Percentiles rank a stretch among this genome's conserved stretches.
These are phyloP conservation scores for Waltiozyma sp. DNA, from an alignment of 1,139 yeast genomes.

Conservation along the genomic window DNA sequence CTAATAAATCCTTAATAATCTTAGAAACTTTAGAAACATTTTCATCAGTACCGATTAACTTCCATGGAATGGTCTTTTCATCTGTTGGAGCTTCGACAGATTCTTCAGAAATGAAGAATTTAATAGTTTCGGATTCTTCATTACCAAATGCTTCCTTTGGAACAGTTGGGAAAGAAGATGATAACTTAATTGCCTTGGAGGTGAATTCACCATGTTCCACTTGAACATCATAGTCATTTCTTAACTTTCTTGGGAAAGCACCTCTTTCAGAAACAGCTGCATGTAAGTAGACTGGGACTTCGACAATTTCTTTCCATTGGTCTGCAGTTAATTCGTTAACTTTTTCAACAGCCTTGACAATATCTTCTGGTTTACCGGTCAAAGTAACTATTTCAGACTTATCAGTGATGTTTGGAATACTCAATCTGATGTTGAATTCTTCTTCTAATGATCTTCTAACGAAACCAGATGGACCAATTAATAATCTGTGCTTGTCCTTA, in stretches of 20 bases:
- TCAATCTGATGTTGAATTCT: slow-evolving; percentile 52
- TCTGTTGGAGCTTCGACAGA: slow-evolving; percentile 9
- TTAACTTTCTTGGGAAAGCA: slow-evolving; percentile 46
- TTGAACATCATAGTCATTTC: slow-evolving; percentile 43
- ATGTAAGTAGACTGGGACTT: slow-evolving; percentile 49
- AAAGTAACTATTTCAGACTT: slow-evolving; percentile 32
- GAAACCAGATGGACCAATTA: slow-evolving; percentile 78
- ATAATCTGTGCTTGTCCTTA: slow-evolving; percentile 61
- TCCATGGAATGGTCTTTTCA: slow-evolving; percentile 43
- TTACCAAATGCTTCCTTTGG: slow-evolving; percentile 41
- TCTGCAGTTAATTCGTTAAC: slow-evolving; percentile 39
- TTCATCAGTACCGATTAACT: slow-evolving; percentile 33
- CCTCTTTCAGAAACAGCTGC: slow-evolving; percentile 62
- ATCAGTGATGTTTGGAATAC: slow-evolving; percentile 55
- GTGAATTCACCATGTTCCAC: slow-evolving; percentile 48
- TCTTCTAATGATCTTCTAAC: slow-evolving; percentile 65
- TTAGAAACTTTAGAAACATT: slow-evolving; percentile 23
- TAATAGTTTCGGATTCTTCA: slow-evolving; percentile 27
- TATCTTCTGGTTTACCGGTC: slow-evolving; percentile 51
- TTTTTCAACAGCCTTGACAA: slow-evolving; percentile 46
- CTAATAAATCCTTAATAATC: slow-evolving; percentile 23
- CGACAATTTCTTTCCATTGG: slow-evolving; percentile 31
- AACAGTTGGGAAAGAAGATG: slow-evolving; percentile 32
- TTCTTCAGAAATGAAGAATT: slow-evolving; percentile 36
- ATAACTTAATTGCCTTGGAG: slow-evolving; percentile 40